Evolutionary conservation across 139 green algal species (phyloP), one percentile per base, ranked within the genome.

Genomic region (Chlamydomonas schloesseri): DNA sequence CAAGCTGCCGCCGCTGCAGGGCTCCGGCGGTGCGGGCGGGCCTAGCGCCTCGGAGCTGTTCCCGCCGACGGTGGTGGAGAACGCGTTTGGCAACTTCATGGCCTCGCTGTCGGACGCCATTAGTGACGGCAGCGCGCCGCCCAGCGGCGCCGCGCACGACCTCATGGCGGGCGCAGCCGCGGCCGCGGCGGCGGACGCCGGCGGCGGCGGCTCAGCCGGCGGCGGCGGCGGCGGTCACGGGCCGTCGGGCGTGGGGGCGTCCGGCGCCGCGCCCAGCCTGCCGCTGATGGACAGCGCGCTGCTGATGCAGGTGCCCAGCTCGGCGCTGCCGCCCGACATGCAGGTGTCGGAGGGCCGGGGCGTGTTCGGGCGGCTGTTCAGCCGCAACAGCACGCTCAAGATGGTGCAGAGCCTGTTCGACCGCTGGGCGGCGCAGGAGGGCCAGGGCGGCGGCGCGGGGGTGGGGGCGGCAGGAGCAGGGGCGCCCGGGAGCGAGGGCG

Each of bases 381-480:
- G 57, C 1, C 75, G 75, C 24, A 64, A 65, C 57, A 71, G 57
- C 28, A 82, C 75, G 33, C 62, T 82, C 31, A 65, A 71, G 75
- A 37, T 65, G 24, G 17, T 82, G 55, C 33, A 64, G 8, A 64
- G 47, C 26, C 55, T 82, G 26, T 82, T 82, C 58, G 34, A 65
- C 47, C 36, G 47, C 57, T 82, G 75, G 75, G 57, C 75, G 33
- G 28, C 23, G 29, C 23, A 60, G 9, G 73, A 81, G 1, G 21
- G 29, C 11, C 33, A 31, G 20, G 53, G 65, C 57, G 55, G 9
- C 37, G 36, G 55, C 70, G 23, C 8, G 37, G 42, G 26, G 26
- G 53, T 2, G 2, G 24, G 26, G 62, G 17, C 62, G 14, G 21
- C 58, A 5, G 58, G 58, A n/a, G 58, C 58, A 67, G n/a, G n/a